Evolutionary conservation across 345 rosid species (phyloP), one percentile per base, ranked within the genome.

Genomic region (Adansonia digitata): DNA sequence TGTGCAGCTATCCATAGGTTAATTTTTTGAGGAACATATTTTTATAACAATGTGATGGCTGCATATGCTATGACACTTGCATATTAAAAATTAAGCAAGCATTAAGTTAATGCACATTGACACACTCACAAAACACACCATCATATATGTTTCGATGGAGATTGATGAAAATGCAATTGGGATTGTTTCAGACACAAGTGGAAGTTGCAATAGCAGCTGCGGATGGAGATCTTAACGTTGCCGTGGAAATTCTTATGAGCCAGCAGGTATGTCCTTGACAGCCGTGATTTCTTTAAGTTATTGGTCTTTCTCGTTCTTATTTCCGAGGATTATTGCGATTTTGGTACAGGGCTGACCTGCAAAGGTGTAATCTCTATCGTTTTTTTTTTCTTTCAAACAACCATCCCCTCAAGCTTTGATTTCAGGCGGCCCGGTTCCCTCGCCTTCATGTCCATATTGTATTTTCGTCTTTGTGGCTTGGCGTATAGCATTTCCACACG

Each of bases 161-260:
- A 26, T 37, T 18, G 46, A 73, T 59, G 22, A 52, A 48, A 71
- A 74, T 42, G 48, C 72, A 5, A 12, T 26, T 26, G 20, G 51
- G 51, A 40, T 61, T 69, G 55, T 72, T 87, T 71, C 92, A 95
- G 99, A 95, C 93, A 48, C 98, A 93, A 76, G 97, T 93, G 55
- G 98, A 95, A 82, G 98, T 95, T 45, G 99, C 97, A 2, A 73
- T 95, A 14, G 97, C 99, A 52, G 99, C 98, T 46, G 97, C 97
- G 0, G 97, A 95, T 11, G 92, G 94, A 27, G 98, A 93, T 82
- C 88, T 93, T 73, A 89, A 82, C 63, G 91, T 93, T 27, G 99
- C 97, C 1, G 93, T 93, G 51, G 98, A 95, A 84, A 95, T 95
- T 80, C 89, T 94, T 31, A 92, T 89, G 96, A 93, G 90, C 86